Evolutionary conservation across 179 eudicot genomes (phyloP).

Genomic region (Beta corolliflora): DNA sequence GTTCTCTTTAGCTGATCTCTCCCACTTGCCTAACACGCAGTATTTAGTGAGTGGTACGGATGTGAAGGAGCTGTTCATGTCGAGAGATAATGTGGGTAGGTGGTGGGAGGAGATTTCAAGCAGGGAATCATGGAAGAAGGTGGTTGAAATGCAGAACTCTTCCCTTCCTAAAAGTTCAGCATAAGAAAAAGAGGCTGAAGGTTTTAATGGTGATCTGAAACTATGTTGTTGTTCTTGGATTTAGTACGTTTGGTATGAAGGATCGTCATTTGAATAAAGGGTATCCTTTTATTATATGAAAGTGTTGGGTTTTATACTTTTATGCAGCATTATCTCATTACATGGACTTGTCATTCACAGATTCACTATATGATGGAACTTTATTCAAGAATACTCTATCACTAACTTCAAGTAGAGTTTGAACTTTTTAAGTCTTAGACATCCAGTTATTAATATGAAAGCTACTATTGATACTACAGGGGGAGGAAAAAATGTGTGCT

Average conservation of each 20-base stretch:
- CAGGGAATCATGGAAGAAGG: conserved; percentile 80
- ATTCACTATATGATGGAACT: no score
- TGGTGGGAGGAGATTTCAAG: conserved; percentile 83
- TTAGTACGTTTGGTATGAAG: neutral
- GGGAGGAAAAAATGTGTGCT: no score
- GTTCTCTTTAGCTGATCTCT: conserved; percentile 80
- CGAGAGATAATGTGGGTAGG: conserved; percentile 72
- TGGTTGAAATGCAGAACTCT: conserved; percentile 63
- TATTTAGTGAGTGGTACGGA: conserved; percentile 58
- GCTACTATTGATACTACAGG: no score
- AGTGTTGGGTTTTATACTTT: no score
- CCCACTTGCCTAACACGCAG: conserved; percentile 70
- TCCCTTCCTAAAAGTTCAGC: conserved; percentile 29
- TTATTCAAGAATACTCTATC: no score
- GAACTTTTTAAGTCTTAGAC: no score
- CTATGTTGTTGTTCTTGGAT: neutral
- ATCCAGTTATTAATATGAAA: no score
- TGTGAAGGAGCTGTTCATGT: conserved; percentile 53
- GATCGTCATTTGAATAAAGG: neutral
- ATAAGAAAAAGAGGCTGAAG: neutral
- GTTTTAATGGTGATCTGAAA: neutral
- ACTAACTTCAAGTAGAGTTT: no score
- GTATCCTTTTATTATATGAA: no score
- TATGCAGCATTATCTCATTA: no score
- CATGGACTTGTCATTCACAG: no score